A percentile compares a stretch with the other conserved stretches of the same genome.
Conservation (phyloP, 148 eudicot species). For the Polygonum aviculare region DNA sequence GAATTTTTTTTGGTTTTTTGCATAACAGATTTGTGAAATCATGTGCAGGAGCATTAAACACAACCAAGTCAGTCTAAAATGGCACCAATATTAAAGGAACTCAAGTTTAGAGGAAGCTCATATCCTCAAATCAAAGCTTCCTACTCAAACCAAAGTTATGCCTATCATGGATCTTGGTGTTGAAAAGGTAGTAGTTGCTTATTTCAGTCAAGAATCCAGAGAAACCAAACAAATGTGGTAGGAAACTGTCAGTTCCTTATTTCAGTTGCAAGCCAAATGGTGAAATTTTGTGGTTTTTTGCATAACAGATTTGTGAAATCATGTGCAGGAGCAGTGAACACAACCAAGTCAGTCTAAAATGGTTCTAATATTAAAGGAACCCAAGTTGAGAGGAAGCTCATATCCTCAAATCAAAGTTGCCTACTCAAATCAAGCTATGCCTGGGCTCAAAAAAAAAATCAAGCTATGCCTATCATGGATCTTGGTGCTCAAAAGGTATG, state of each 20-base stretch:
- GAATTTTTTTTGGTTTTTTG: not conserved
- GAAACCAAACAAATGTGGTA: not conserved
- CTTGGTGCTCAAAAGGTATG: not conserved
- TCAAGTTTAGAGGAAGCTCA: not conserved
- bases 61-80: not conserved
- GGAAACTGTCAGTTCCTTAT: not conserved
- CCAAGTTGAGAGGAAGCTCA: not conserved
- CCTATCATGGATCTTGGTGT: not conserved
- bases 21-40: not conserved
- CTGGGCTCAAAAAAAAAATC: too few relatives aligned
- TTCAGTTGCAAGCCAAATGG: constrained; percentile 3
- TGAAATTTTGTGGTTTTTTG: not conserved
- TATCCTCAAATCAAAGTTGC: not conserved
- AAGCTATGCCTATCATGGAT: not conserved
- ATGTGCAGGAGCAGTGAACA: not conserved
- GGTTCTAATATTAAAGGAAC: not conserved
- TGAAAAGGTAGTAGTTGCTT: too few relatives aligned
- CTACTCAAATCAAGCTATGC: not conserved
- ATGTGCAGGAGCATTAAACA: not conserved
- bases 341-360: not conserved
- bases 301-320: not conserved
- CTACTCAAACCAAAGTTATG: not conserved
- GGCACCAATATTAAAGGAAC: not conserved
- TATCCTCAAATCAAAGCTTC: not conserved
- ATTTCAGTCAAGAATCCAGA: not conserved